A percentile compares a stretch with the other conserved stretches of the same genome.
These are phyloP conservation scores for Aquilaria sinensis DNA, from an alignment of 345 rosid species.

Conservation along the genomic window DNA sequence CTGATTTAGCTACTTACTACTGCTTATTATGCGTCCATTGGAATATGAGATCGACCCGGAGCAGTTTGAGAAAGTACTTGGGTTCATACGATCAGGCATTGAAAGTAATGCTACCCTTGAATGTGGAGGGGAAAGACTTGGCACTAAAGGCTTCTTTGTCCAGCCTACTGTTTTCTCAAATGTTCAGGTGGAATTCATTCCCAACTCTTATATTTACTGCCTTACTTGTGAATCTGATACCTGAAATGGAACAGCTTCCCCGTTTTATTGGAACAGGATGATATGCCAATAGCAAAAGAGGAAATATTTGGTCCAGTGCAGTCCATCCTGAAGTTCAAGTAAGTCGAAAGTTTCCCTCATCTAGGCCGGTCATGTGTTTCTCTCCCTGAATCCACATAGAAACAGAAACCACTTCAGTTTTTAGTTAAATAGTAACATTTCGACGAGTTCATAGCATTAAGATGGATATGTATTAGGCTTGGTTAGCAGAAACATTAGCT, in stretches of 20 bases:
- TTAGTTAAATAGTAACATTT: too few relatives aligned
- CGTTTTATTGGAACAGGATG: constrained; percentile 40
- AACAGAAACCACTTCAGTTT: too few relatives aligned
- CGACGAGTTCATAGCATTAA: too few relatives aligned
- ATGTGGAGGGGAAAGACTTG: constrained; percentile 81
- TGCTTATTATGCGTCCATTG: background rate
- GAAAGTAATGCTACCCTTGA: constrained; percentile 83
- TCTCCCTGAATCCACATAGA: too few relatives aligned
- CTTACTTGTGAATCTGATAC: background rate
- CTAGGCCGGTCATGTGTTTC: background rate
- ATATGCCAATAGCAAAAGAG: constrained; percentile 87
- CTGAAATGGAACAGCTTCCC: background rate
- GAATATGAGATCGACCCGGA: constrained; percentile 54
- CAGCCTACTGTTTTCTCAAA: constrained; percentile 97
- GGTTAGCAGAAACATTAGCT: too few relatives aligned
- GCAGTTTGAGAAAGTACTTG: constrained; percentile 79
- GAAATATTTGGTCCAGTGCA: constrained; percentile 99
- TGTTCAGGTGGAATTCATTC: constrained; percentile 44
- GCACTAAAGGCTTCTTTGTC: constrained; percentile 73
- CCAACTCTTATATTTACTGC: background rate
- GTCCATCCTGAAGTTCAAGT: constrained; percentile 92
- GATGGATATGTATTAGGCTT: too few relatives aligned
- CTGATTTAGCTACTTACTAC: constrained; percentile 3
- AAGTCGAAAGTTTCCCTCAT: constrained; percentile 15
- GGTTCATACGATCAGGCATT: constrained; percentile 63